A percentile compares a stretch with the other conserved stretches of the same genome.
These are phyloP conservation scores for Apiotrichum montevideense DNA, from an alignment of 1,284 basidiomycete genomes.

Conservation along the genomic window DNA sequence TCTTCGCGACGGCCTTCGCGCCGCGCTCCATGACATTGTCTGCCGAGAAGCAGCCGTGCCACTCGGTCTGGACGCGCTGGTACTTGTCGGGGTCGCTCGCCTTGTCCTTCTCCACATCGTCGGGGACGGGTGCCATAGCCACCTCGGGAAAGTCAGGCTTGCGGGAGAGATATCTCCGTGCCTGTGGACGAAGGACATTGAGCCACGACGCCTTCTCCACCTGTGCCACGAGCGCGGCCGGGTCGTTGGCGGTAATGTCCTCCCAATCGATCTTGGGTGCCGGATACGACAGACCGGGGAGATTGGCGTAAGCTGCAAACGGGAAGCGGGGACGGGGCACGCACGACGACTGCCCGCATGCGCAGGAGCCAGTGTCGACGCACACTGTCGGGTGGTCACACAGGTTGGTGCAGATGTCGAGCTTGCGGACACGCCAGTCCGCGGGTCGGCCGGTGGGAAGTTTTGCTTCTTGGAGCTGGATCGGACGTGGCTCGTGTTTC, in stretches of 20 bases:
- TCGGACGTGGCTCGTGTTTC: slow-evolving; percentile 3
- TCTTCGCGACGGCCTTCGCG: slow-evolving; percentile 18
- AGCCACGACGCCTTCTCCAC: slow-evolving; percentile 28
- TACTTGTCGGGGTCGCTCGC: slow-evolving; percentile 18
- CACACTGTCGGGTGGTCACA: slow-evolving; percentile 37
- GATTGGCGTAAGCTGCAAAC: slow-evolving; percentile 24
- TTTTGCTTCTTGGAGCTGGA: slow-evolving; percentile 7
- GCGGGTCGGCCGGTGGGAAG: slow-evolving; percentile 18
- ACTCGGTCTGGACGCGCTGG: slow-evolving; percentile 21
- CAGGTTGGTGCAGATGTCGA: slow-evolving; percentile 26
- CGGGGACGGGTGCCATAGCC: slow-evolving; percentile 25
- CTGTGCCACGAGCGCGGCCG: slow-evolving; percentile 15
- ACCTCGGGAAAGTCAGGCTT: slow-evolving; percentile 17
- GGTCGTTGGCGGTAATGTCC: slow-evolving; percentile 4
- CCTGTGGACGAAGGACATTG: slow-evolving; percentile 30
- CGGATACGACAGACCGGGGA: slow-evolving; percentile 24
- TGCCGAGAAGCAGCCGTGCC: slow-evolving; percentile 30
- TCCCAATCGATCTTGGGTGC: slow-evolving; percentile 6
- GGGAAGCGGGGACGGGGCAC: slow-evolving; percentile 21
- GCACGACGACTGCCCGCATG: slow-evolving; percentile 26
- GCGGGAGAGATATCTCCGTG: slow-evolving; percentile 22
- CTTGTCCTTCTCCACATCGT: slow-evolving; percentile 16
- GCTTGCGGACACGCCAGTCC: slow-evolving; percentile 23
- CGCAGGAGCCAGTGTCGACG: slow-evolving; percentile 34
- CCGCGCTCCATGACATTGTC: slow-evolving; percentile 28